These are phyloP conservation scores for Fagus crenata DNA, from an alignment of 306 rosid genomes.

Conservation along the genomic window DNA sequence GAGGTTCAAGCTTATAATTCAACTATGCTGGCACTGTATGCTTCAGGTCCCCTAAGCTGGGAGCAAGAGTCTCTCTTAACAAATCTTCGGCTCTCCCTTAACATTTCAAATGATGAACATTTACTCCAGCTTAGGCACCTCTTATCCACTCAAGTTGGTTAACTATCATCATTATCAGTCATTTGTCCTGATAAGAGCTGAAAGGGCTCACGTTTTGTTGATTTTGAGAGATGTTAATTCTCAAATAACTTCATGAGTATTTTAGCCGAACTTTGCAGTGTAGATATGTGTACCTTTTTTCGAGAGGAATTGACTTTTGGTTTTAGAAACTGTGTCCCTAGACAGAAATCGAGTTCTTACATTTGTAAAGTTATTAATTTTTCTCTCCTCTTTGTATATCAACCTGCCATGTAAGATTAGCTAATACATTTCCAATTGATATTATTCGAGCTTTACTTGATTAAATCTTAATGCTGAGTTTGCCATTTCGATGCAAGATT, in stretches of 20 bases:
- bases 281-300: no score
- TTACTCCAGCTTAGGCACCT: conserved; percentile 32
- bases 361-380: not conserved
- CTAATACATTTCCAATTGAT: not conserved
- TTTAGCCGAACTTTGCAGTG: no score
- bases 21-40: conserved; percentile 30
- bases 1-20: conserved; percentile 33
- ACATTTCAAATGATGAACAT: conserved; percentile 36
- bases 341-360: no score
- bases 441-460: not conserved
- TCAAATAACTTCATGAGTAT: no score
- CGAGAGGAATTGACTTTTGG: no score
- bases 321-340: no score
- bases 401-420: not conserved
- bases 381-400: no score
- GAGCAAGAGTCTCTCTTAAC: conserved; percentile 38
- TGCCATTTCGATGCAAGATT: not conserved
- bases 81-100: conserved; percentile 34
- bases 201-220: no score
- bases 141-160: conserved; percentile 24
- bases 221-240: no score
- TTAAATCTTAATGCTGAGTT: not conserved
- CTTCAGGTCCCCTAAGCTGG: conserved; percentile 42
- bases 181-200: not conserved
- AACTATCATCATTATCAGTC: not conserved